Evolutionary conservation across 2,329 filamentous ascomycete species (phyloP), one percentile per base, ranked within the genome.

Genomic region (Pestalotiopsis sp.): DNA sequence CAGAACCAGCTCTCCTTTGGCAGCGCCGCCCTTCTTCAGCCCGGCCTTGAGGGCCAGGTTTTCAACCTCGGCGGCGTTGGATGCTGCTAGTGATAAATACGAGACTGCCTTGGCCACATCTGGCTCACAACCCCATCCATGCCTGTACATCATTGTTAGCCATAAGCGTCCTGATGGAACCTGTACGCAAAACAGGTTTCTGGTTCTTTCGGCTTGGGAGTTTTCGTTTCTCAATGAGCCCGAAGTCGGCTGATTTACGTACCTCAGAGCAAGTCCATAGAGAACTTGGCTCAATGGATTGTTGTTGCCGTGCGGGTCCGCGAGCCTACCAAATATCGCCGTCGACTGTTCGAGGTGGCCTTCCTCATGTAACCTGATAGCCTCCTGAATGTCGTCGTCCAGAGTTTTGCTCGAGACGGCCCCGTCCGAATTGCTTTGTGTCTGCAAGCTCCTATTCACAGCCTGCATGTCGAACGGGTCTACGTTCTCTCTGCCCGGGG

Each of bases 201-300:
- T 11, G 4, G 14, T 4, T 31, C 20, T 52, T 25, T 6, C 38
- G 6, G 17, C 36, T 13, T 27, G 17, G 17, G 5, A 9, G 20
- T 27, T 20, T 41, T 49, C 38, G 13, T 14, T 25, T 55, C 5
- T 12, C 45, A 55, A 65, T 9, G 17, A 27, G 20, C 27, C 4
- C 17, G 9, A 14, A 7, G 38, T 14, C 17, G 31, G 45, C 13
- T 65, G 63, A 2, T 14, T 14, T 3, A 85, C 88, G 81, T 80
- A 95, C 92, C 94, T 88, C 72, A 98, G 82, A 65, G 95, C 95
- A 68, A 99, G 91, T 3, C 96, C 96, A 78, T 97, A 99, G 66
- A 99, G 87, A 45, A 99, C 96, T 82, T 99, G 95, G 76, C 94
- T 96, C 72, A 99, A 86, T 55, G 96, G 93, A 81, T 98, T 97